Evolutionary conservation across 345 rosid genomes (phyloP).

Genomic region (Eucalyptus erythrocorys): DNA sequence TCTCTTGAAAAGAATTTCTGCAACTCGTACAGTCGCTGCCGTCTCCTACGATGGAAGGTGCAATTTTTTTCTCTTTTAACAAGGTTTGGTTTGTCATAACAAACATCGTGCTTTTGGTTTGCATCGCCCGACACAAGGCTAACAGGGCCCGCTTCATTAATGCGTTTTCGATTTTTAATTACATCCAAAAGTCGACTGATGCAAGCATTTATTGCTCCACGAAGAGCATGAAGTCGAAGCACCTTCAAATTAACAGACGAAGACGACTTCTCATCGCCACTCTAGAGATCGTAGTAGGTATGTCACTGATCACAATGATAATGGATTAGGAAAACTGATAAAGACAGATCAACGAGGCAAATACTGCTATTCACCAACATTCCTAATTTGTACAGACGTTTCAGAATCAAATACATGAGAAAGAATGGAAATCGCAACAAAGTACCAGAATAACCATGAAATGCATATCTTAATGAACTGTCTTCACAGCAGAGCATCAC

Average conservation of each 20-base stretch:
- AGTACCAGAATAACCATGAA: conserved; percentile 1
- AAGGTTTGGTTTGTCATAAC: neutral
- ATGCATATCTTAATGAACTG: conserved; percentile 8
- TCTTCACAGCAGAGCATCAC: conserved; percentile 9
- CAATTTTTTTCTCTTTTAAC: neutral
- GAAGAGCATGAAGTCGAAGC: neutral
- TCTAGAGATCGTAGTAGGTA: neutral
- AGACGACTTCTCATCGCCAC: neutral
- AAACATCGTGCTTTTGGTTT: neutral
- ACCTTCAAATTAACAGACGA: neutral
- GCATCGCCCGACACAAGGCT: neutral
- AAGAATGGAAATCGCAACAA: conserved; percentile 28
- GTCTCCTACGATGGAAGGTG: neutral
- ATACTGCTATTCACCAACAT: conserved; percentile 14
- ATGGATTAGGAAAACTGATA: neutral
- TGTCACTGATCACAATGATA: neutral
- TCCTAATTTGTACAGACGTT: conserved; percentile 43
- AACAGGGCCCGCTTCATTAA: neutral
- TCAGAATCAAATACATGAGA: conserved; percentile 28
- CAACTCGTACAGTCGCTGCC: neutral
- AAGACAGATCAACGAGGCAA: neutral
- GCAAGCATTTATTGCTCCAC: neutral
- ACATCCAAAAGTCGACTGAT: neutral
- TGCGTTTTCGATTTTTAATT: neutral
- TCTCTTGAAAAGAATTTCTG: neutral